Evolutionary conservation across 257 asterid genomes (phyloP).

Genomic region (Jacaranda copaia): DNA sequence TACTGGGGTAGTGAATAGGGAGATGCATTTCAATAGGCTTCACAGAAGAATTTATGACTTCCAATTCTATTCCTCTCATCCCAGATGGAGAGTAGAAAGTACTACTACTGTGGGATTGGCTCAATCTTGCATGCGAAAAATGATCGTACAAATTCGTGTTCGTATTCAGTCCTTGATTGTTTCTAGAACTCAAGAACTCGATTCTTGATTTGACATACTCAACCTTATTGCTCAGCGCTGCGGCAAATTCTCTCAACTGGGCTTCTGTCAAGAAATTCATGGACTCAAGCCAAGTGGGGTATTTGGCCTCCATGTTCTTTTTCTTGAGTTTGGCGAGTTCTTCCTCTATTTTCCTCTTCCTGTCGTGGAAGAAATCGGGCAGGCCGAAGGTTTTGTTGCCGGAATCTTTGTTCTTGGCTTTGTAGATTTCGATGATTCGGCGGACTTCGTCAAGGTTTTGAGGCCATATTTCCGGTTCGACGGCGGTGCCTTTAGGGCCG

Average conservation of each 20-base stretch:
- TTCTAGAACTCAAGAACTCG: slow-evolving; percentile 35
- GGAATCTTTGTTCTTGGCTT: slow-evolving; percentile 45
- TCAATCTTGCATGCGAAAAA: slow-evolving; percentile 20
- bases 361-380: slow-evolving; percentile 50
- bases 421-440: slow-evolving; percentile 52
- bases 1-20: slow-evolving; percentile 32
- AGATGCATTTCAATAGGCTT: slow-evolving; percentile 27
- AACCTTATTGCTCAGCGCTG: slow-evolving; percentile 34
- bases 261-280: slow-evolving; percentile 40
- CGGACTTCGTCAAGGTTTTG: slow-evolving; percentile 42
- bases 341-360: slow-evolving; percentile 56
- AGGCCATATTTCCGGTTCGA: slow-evolving; percentile 66
- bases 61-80: slow-evolving; percentile 35
- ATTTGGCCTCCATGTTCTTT: slow-evolving; percentile 56
- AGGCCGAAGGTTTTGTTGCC: slow-evolving; percentile 51
- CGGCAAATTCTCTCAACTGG: slow-evolving; percentile 46
- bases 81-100: neutral
- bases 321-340: slow-evolving; percentile 53
- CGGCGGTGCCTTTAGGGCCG: slow-evolving; percentile 43
- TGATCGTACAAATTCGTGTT: slow-evolving; percentile 16
- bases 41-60: slow-evolving; percentile 20
- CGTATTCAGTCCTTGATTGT: slow-evolving; percentile 13
- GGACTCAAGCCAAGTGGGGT: slow-evolving; percentile 48
- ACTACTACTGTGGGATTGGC: slow-evolving; percentile 1
- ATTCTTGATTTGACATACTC: slow-evolving; percentile 41